Conservation (phyloP, 164 flowering plant genomes). For the Santalum album region DNA sequence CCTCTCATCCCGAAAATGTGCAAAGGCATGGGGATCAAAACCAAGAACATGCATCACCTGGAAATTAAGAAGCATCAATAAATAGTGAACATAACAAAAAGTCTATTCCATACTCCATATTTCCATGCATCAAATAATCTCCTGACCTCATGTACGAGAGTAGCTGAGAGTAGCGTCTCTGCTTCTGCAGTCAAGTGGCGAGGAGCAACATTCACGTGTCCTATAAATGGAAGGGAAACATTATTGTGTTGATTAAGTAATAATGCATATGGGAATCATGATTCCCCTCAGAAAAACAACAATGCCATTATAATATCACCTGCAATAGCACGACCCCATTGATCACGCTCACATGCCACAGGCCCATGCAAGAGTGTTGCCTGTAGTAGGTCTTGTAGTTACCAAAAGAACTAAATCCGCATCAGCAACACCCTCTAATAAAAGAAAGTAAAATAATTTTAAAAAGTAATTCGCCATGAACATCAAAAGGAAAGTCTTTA, state of each 20-base stretch:
- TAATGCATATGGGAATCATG: neutral
- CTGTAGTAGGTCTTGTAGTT: conserved; percentile 97
- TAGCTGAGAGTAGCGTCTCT: conserved; percentile 92
- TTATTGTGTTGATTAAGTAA: neutral
- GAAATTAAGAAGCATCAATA: neutral
- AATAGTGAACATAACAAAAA: conserved; percentile 4
- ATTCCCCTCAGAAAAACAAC: neutral
- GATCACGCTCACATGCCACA: conserved; percentile 99
- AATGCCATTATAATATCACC: conserved; percentile 32
- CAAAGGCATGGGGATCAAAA: conserved; percentile 99
- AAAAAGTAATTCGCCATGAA: neutral
- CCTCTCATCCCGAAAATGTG: conserved; percentile 98
- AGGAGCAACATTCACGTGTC: conserved; percentile 99
- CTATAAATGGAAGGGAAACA: conserved; percentile 24
- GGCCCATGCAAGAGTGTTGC: conserved; percentile 99
- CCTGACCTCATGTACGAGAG: conserved; percentile 93
- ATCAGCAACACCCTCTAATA: conserved; percentile 81
- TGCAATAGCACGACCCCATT: conserved; percentile 99
- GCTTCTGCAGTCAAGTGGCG: conserved; percentile 99
- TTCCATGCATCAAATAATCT: conserved; percentile 1
- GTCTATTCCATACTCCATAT: neutral
- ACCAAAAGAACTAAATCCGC: conserved; percentile 94
- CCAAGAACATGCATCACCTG: conserved; percentile 99
- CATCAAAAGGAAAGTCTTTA: neutral
- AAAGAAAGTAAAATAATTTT: conserved; percentile 4